Evolutionary conservation across 2,329 filamentous ascomycete genomes (phyloP).

Genomic region (Colletotrichum sp.): DNA sequence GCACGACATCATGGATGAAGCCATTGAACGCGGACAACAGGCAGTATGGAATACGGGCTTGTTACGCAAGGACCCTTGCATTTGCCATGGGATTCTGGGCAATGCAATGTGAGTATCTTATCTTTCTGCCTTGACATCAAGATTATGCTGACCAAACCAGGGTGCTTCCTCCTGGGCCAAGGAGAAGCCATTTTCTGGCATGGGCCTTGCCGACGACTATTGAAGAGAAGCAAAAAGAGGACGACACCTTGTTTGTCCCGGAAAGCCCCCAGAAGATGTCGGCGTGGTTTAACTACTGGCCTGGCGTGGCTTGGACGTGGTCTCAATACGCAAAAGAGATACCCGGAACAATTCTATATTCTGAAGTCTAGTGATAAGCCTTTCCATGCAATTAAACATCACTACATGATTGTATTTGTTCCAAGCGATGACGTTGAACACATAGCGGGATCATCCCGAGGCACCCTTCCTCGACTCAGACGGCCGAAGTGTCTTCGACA

Average conservation of each 20-base stretch:
- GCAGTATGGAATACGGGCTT: constrained; percentile 63
- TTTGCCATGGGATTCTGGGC: constrained; percentile 70
- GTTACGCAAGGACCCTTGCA: constrained; percentile 67
- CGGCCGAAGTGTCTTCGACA: not conserved
- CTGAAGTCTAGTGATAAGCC: constrained; percentile 30
- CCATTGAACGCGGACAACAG: constrained; percentile 56
- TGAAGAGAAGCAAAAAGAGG: constrained; percentile 40
- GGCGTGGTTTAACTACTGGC: constrained; percentile 36
- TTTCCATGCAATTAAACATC: rapidly evolving
- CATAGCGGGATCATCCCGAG: not conserved
- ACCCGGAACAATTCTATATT: constrained; percentile 37
- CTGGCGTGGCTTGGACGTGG: constrained; percentile 44
- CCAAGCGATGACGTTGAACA: not conserved
- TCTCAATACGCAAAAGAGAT: constrained; percentile 34
- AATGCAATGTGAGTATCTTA: constrained; percentile 60
- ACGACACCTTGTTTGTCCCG: constrained; percentile 37
- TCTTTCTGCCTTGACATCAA: not conserved
- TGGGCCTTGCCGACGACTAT: constrained; percentile 63
- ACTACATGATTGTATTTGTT: not conserved
- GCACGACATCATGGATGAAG: constrained; percentile 56
- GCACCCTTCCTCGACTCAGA: not conserved
- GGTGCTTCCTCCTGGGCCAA: constrained; percentile 33
- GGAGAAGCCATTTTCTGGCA: constrained; percentile 60
- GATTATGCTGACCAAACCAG: constrained; percentile 19
- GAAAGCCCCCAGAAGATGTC: constrained; percentile 39